A percentile compares a stretch with the other conserved stretches of the same genome.
These are phyloP conservation scores for Colletotrichum musicola DNA, from an alignment of 2,329 filamentous ascomycete species.

Conservation along the genomic window DNA sequence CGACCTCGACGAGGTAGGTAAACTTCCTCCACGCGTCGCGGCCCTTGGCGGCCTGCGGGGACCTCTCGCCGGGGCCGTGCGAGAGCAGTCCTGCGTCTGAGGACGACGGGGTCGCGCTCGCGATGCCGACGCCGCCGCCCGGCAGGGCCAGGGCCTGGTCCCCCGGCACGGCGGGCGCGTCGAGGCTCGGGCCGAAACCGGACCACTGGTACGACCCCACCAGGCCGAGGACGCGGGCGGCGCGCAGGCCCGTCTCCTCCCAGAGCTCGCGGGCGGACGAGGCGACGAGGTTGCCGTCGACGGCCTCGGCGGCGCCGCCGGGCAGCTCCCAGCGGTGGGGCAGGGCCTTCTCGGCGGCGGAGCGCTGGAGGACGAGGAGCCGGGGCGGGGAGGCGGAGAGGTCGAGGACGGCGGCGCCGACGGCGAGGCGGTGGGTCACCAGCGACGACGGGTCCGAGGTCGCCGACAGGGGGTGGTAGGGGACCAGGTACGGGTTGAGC, in stretches of 20 bases:
- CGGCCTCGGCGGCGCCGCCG: slow-evolving; percentile 54
- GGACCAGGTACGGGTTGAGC: slow-evolving; percentile 23
- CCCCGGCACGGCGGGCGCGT: slow-evolving; percentile 37
- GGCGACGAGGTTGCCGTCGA: slow-evolving; percentile 59
- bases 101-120: not conserved
- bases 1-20: slow-evolving; percentile 51
- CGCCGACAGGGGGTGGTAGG: slow-evolving; percentile 23
- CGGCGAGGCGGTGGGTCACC: slow-evolving; percentile 32
- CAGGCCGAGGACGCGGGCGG: slow-evolving; percentile 54
- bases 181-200: slow-evolving; percentile 20
- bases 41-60: not conserved
- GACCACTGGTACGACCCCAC: slow-evolving; percentile 45
- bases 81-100: not conserved
- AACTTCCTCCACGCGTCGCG: slow-evolving; percentile 49
- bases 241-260: slow-evolving; percentile 63
- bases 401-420: slow-evolving; percentile 36
- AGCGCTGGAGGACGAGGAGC: slow-evolving; percentile 57
- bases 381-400: slow-evolving; percentile 39
- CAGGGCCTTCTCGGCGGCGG: slow-evolving; percentile 50
- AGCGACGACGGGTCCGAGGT: not conserved
- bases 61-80: slow-evolving; percentile 9
- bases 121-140: slow-evolving; percentile 23
- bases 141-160: slow-evolving; percentile 19
- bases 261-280: slow-evolving; percentile 61
- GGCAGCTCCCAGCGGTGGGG: slow-evolving; percentile 61